Conservation (phyloP, 176 grass and related monocot species). For the Aegilops umbellulata region DNA sequence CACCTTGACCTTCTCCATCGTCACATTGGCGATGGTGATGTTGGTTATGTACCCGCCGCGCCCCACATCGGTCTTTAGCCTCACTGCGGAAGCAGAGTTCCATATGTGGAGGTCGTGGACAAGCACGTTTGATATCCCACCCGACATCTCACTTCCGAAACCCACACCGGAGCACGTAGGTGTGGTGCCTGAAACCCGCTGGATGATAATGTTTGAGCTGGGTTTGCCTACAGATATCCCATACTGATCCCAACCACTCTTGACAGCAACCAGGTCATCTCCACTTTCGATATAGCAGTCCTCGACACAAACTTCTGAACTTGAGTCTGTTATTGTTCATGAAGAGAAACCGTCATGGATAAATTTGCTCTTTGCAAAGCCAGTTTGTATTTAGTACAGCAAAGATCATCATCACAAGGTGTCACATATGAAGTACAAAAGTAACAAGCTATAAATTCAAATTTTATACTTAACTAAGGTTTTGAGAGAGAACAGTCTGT, state of each 20-base stretch:
- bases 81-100: slow-evolving; percentile 64
- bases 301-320: slow-evolving; percentile 81
- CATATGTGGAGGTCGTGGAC: slow-evolving; percentile 64
- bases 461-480: background rate
- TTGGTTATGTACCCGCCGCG: slow-evolving; percentile 89
- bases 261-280: slow-evolving; percentile 84
- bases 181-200: slow-evolving; percentile 81
- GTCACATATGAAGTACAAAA: background rate
- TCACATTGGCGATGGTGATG: slow-evolving; percentile 56
- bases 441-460: background rate
- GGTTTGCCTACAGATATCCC: slow-evolving; percentile 65
- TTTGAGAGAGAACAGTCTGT: background rate
- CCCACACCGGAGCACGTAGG: slow-evolving; percentile 89
- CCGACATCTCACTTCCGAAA: slow-evolving; percentile 91
- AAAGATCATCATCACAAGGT: background rate
- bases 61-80: slow-evolving; percentile 67
- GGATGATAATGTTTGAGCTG: slow-evolving; percentile 65
- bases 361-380: background rate
- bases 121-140: slow-evolving; percentile 67
- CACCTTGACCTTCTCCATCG: slow-evolving; percentile 77
- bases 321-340: slow-evolving; percentile 67
- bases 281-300: slow-evolving; percentile 89
- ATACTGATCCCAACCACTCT: slow-evolving; percentile 96
- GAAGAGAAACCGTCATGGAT: slow-evolving; percentile 1
- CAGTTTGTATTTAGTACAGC: background rate